Evolutionary conservation across 768 basidiomycete species (phyloP).

Genomic region (Tylopilus intermedius): DNA sequence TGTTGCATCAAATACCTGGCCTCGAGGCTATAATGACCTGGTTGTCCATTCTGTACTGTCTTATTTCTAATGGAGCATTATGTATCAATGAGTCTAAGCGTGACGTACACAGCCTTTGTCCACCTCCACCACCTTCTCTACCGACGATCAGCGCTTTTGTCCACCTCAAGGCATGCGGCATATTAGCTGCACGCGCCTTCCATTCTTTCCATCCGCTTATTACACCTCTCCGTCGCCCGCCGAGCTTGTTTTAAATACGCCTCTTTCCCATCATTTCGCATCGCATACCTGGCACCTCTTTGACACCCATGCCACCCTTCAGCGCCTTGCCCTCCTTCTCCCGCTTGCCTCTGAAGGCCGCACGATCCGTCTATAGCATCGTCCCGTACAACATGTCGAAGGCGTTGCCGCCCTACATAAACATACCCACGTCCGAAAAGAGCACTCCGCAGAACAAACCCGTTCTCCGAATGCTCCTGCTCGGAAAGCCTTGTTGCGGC

Average conservation of each 20-base stretch:
- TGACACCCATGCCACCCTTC: constrained; percentile 4
- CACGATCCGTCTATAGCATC: constrained; percentile 19
- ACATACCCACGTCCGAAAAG: constrained; percentile 22
- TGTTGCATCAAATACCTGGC: neutral
- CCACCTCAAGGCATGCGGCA: constrained; percentile 23
- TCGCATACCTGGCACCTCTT: neutral
- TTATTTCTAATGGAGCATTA: neutral
- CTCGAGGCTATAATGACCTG: constrained; percentile 2
- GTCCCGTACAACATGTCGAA: constrained; percentile 25
- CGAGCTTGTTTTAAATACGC: neutral
- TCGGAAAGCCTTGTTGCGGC: constrained; percentile 62
- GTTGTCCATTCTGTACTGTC: constrained; percentile 7
- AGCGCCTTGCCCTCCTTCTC: neutral
- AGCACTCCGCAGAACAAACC: constrained; percentile 25
- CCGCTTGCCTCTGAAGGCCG: neutral
- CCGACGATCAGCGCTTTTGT: constrained; percentile 12
- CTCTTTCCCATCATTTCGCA: neutral
- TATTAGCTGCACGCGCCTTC: constrained; percentile 4
- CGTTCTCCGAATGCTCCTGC: constrained; percentile 44
- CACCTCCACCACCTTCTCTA: neutral
- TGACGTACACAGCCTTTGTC: constrained; percentile 10
- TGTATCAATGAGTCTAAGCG: too few relatives aligned
- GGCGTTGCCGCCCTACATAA: constrained; percentile 48
- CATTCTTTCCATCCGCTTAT: neutral
- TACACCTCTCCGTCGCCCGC: neutral